Conservation (phyloP, 2,329 filamentous ascomycete genomes). For the Helminthosporium solani region DNA sequence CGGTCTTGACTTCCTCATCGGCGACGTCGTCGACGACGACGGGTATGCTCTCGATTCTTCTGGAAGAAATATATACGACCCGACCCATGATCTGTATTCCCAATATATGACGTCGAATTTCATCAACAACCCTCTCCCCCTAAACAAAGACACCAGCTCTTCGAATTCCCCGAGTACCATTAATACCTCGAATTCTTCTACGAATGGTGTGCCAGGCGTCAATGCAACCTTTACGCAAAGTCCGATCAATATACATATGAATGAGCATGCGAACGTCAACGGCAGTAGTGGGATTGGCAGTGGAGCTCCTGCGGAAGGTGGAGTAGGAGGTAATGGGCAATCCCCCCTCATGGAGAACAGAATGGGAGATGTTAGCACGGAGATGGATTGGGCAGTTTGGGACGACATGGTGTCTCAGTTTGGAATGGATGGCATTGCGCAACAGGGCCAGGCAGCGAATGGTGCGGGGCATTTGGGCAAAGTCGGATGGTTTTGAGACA, state of each 20-base stretch:
- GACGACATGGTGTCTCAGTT: constrained; percentile 51
- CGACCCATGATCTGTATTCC: neutral
- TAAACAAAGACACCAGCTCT: neutral
- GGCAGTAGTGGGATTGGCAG: constrained; percentile 11
- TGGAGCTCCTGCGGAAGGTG: constrained; percentile 1
- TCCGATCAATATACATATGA: constrained; percentile 8
- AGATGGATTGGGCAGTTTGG: constrained; percentile 52
- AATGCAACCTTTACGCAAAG: constrained; percentile 3
- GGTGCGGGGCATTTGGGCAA: constrained; percentile 24
- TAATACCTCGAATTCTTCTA: neutral
- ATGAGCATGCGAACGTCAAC: constrained; percentile 26
- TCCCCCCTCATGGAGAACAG: constrained; percentile 2
- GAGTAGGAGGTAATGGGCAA: neutral
- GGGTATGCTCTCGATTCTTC: constrained; percentile 11
- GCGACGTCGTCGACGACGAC: constrained; percentile 33
- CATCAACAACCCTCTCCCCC: neutral
- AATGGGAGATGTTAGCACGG: constrained; percentile 41
- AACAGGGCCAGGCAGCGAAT: constrained; percentile 9
- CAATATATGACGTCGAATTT: neutral
- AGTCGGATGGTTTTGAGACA: constrained; percentile 27
- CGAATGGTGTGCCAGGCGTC: neutral
- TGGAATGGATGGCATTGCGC: constrained; percentile 43
- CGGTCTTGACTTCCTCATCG: constrained; percentile 30
- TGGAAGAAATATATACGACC: neutral
- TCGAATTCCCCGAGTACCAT: neutral